Evolutionary conservation across 805 yeast genomes (phyloP).

Genomic region (Candida stauntonica): DNA sequence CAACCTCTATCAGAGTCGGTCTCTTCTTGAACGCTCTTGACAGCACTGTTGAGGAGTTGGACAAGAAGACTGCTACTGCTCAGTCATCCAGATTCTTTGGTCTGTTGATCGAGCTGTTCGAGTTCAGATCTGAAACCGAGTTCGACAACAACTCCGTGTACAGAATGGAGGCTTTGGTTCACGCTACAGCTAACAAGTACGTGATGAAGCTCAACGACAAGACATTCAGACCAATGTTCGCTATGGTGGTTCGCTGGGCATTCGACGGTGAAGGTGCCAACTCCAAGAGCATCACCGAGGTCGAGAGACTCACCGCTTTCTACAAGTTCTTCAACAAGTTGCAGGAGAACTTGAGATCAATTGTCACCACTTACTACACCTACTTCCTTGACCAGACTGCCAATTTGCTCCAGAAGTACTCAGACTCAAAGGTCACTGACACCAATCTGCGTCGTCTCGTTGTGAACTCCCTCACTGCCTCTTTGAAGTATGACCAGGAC

Average conservation of each 20-base stretch:
- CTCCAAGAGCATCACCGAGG: conserved; percentile 40
- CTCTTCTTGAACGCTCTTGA: conserved; percentile 67
- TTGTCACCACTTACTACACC: conserved; percentile 83
- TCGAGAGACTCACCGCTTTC: conserved; percentile 64
- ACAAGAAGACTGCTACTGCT: conserved; percentile 70
- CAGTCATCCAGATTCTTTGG: conserved; percentile 65
- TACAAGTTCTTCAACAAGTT: conserved; percentile 82
- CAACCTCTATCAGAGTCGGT: conserved; percentile 52
- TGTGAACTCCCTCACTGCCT: conserved; percentile 66
- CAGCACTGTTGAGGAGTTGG: conserved; percentile 57
- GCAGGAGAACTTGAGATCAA: conserved; percentile 79
- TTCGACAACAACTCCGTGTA: conserved; percentile 72
- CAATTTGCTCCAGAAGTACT: conserved; percentile 47
- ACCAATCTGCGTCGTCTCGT: conserved; percentile 67
- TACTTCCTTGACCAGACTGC: conserved; percentile 76
- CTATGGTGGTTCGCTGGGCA: conserved; percentile 86
- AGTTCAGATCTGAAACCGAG: conserved; percentile 52
- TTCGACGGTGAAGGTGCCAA: conserved; percentile 72
- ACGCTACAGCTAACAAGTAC: conserved; percentile 64
- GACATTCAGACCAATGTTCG: conserved; percentile 88
- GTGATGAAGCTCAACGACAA: conserved; percentile 93
- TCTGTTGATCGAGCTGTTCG: conserved; percentile 67
- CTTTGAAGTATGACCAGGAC: conserved; percentile 85
- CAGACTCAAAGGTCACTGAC: conserved; percentile 38
- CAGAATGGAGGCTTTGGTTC: conserved; percentile 75